Evolutionary conservation across 176 grass and related monocot genomes (phyloP), one percentile per base, ranked within the genome.

Genomic region (Miscanthus lutarioriparius): DNA sequence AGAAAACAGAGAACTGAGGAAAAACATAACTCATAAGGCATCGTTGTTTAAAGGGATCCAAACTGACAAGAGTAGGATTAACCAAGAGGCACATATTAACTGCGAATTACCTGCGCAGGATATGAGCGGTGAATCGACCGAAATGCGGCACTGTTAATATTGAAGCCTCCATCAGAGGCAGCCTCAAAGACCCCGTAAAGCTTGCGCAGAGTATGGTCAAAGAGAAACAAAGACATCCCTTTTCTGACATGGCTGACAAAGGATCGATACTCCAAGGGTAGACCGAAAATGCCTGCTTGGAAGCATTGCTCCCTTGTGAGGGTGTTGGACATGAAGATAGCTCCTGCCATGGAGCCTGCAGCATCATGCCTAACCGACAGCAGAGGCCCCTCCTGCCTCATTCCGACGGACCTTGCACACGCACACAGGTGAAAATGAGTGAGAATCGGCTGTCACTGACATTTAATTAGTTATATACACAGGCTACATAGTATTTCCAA

Each of bases 291-390:
- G 10, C 44, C 53, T 9, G 28, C 2, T 20, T 49, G 44, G 61
- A 94, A 91, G 74, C 87, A 94, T 40, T 76, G 65, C 2, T 80
- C 72, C 82, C 89, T 87, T 10, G 92, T 89, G 27, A 58, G 1
- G 12, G 67, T 87, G 83, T 94, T 94, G 72, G 84, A 91, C 76
- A 94, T 91, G 89, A 94, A 94, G 56, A 94, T 91, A 19, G 89
- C 92, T 9, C 92, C 92, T 10, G 44, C 83, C 83, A 89, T 90
- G 37, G 23, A 14, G 6, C 67, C 81, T 19, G 14, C 27, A 30
- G 85, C 40, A 5, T 72, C 68, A 15, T 58, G 2, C 6, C 78
- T 44, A 39, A 73, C 51, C 0, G 73, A 89, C 6, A 70, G 22
- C 7, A 0, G 11, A 4, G 64, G 56, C 7, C 51, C 51, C 23